Percentiles rank a stretch among this genome's conserved stretches.
phyloP scores from a whole-genome alignment of 2,329 filamentous ascomycete genomes.

The Exophiala aquamarina region DNA sequence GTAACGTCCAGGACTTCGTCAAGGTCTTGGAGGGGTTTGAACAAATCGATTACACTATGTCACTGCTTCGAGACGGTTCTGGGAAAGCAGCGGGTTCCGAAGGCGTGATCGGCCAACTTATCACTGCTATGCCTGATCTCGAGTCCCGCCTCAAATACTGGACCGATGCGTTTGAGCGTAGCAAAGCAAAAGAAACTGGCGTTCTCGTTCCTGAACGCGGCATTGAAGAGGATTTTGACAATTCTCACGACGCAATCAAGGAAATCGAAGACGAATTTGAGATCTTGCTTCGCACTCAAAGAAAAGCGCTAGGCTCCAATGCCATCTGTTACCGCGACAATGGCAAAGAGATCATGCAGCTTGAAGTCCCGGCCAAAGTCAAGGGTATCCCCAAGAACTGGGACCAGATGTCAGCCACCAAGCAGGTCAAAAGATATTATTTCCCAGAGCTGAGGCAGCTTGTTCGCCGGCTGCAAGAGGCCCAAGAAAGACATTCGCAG shows the following conservation, averaged over 20 bases:
- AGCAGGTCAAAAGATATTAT: conserved; percentile 90
- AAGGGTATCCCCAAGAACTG: conserved; percentile 81
- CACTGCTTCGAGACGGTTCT: conserved; percentile 70
- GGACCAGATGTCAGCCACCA: conserved; percentile 95
- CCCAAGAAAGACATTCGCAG: conserved; percentile 89
- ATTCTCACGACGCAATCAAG: conserved; percentile 74
- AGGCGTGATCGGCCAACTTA: conserved; percentile 79
- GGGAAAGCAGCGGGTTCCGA: conserved; percentile 57
- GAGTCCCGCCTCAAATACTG: conserved; percentile 73
- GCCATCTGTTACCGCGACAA: conserved; percentile 76
- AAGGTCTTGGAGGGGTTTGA: conserved; percentile 94
- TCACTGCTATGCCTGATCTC: conserved; percentile 83
- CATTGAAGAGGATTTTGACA: conserved; percentile 89
- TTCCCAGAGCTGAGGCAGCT: conserved; percentile 78
- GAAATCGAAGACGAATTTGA: conserved; percentile 72
- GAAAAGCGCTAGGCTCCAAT: conserved; percentile 71
- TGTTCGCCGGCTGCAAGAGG: conserved; percentile 86
- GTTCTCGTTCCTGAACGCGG: conserved; percentile 81
- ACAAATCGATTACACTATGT: conserved; percentile 94
- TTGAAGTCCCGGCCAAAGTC: conserved; percentile 79
- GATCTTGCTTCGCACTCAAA: conserved; percentile 67
- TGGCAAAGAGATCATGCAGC: conserved; percentile 95
- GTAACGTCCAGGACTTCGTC: conserved; percentile 87
- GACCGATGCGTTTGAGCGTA: conserved; percentile 87
- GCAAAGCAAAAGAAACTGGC: conserved; percentile 74